Conservation (phyloP, 2,329 filamentous ascomycete species). For the Xylaria hypoxylon region DNA sequence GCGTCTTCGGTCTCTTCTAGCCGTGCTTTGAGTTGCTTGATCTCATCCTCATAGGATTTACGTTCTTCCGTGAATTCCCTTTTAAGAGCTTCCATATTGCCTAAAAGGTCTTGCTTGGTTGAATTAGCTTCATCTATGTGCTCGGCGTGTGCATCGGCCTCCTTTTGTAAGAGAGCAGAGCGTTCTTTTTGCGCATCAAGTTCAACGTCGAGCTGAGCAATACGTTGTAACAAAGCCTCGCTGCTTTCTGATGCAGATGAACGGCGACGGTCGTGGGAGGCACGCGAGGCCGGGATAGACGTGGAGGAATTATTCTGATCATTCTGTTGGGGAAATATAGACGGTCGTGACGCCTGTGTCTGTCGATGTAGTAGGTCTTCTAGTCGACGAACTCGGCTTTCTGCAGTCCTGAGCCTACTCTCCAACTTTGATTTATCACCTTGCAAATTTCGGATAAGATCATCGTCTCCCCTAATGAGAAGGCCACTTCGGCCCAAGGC, state of each 20-base stretch:
- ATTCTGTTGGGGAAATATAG: conserved; percentile 65
- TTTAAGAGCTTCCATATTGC: conserved; percentile 93
- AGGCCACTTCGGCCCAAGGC: conserved; percentile 87
- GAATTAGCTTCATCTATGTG: conserved; percentile 88
- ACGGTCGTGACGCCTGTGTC: conserved; percentile 67
- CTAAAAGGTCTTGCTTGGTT: conserved; percentile 92
- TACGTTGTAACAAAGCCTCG: conserved; percentile 60
- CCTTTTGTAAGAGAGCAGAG: conserved; percentile 74
- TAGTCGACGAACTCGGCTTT: conserved; percentile 88
- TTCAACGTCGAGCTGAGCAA: conserved; percentile 80
- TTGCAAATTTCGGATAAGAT: conserved; percentile 79
- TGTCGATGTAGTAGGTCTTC: conserved; percentile 94
- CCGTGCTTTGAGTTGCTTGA: conserved; percentile 78
- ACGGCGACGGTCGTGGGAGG: conserved; percentile 58
- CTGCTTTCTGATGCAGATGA: conserved; percentile 59
- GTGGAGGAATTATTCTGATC: conserved; percentile 63
- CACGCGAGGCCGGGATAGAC: conserved; percentile 59
- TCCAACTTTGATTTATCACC: conserved; percentile 83
- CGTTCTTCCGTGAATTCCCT: conserved; percentile 88
- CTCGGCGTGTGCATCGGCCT: conserved; percentile 69
- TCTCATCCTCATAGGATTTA: conserved; percentile 83
- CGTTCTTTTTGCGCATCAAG: conserved; percentile 78
- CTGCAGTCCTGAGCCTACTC: conserved; percentile 81
- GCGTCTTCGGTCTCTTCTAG: conserved; percentile 94
- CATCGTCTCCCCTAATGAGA: conserved; percentile 87